A percentile compares a stretch with the other conserved stretches of the same genome.
phyloP scores from a whole-genome alignment of 805 yeast genomes.

The Barnettozyma salicaria region DNA sequence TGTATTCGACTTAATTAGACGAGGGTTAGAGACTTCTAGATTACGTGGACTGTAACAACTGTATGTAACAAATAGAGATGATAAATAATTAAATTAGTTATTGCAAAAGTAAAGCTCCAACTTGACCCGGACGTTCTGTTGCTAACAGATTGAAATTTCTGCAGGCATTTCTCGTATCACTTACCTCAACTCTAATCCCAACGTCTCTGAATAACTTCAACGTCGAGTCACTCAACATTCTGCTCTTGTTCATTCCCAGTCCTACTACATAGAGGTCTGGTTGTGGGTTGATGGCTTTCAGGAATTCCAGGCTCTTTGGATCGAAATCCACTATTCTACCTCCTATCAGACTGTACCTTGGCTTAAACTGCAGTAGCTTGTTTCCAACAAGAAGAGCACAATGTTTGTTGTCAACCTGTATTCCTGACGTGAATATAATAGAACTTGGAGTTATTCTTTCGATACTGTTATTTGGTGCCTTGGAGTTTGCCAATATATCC shows the following conservation, averaged over 20 bases:
- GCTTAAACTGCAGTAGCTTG: constrained; percentile 57
- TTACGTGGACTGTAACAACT: background rate
- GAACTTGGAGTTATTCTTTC: constrained; percentile 50
- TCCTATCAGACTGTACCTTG: constrained; percentile 32
- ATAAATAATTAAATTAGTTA: constrained; percentile 27
- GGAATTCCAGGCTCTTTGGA: constrained; percentile 39
- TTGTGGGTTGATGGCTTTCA: constrained; percentile 58
- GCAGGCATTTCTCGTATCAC: constrained; percentile 63
- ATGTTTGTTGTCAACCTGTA: constrained; percentile 36
- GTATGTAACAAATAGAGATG: background rate
- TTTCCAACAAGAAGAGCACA: constrained; percentile 48
- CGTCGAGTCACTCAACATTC: constrained; percentile 57
- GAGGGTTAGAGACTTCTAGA: no score
- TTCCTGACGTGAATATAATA: constrained; percentile 50
- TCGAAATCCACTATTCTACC: constrained; percentile 50
- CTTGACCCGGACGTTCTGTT: constrained; percentile 68
- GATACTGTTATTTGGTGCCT: constrained; percentile 44
- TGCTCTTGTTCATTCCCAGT: constrained; percentile 49
- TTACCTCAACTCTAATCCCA: constrained; percentile 67
- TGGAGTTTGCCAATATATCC: constrained; percentile 39
- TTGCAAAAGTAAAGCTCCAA: constrained; percentile 75
- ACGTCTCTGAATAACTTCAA: constrained; percentile 41
- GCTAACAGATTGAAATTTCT: constrained; percentile 68
- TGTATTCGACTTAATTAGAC: no score
- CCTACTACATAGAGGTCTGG: constrained; percentile 76